A percentile compares a stretch with the other conserved stretches of the same genome.
phyloP scores from a whole-genome alignment of 805 yeast genomes.

The Saccharomycopsis selenospora region DNA sequence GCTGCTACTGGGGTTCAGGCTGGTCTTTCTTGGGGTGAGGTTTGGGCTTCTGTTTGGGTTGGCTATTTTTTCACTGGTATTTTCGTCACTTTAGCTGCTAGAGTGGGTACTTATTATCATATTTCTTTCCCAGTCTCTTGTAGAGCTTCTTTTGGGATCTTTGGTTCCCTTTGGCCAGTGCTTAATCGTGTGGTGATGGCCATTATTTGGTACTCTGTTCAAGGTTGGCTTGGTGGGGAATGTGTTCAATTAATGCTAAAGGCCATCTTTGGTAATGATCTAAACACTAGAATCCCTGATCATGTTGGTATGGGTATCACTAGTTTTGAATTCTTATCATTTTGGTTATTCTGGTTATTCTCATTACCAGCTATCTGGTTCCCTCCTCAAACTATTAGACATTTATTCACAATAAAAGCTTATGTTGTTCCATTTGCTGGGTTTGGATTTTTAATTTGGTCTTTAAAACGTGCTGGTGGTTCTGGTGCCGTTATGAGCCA shows the following conservation, averaged over 20 bases:
- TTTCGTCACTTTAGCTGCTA: slow-evolving; percentile 63
- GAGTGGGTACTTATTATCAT: slow-evolving; percentile 77
- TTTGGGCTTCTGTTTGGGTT: slow-evolving; percentile 83
- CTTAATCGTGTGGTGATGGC: slow-evolving; percentile 84
- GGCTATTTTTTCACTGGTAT: slow-evolving; percentile 68
- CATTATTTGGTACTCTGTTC: slow-evolving; percentile 83
- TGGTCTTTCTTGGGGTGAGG: slow-evolving; percentile 86
- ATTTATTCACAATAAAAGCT: slow-evolving; percentile 78
- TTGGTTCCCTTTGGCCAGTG: slow-evolving; percentile 84
- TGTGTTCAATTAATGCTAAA: slow-evolving; percentile 72
- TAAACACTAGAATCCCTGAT: slow-evolving; percentile 57
- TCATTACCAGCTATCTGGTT: slow-evolving; percentile 77
- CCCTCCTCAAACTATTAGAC: slow-evolving; percentile 76
- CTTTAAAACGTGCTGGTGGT: slow-evolving; percentile 72
- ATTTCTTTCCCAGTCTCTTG: slow-evolving; percentile 78
- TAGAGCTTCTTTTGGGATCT: slow-evolving; percentile 79
- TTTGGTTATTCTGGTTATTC: slow-evolving; percentile 75
- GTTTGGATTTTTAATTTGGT: slow-evolving; percentile 76
- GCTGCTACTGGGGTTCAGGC: slow-evolving; percentile 77
- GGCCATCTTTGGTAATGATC: slow-evolving; percentile 64
- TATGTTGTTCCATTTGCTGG: slow-evolving; percentile 77
- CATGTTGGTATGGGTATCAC: slow-evolving; percentile 57
- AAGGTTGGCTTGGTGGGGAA: slow-evolving; percentile 77
- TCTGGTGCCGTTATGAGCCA: slow-evolving; percentile 65
- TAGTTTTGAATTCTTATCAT: slow-evolving; percentile 64